These are phyloP conservation scores for Cladosporium austrohemisphaericum DNA, from an alignment of 2,329 filamentous ascomycete species.

Conservation along the genomic window DNA sequence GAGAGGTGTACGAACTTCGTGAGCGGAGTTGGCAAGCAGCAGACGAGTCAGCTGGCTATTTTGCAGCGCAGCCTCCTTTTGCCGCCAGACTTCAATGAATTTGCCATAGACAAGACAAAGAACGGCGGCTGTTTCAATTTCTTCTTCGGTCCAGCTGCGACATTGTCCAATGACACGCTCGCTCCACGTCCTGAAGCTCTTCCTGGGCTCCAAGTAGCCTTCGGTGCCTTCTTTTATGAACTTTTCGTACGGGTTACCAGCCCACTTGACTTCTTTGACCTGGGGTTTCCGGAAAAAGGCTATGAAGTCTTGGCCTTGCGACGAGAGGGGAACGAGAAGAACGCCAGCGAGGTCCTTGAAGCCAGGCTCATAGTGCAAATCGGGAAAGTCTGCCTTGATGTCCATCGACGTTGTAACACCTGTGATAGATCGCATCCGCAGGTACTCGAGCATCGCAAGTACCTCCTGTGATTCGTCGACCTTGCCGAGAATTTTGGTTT, in stretches of 20 bases:
- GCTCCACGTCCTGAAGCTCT: constrained; percentile 75
- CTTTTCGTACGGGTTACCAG: constrained; percentile 82
- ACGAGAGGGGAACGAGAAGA: constrained; percentile 75
- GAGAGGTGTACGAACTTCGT: constrained; percentile 84
- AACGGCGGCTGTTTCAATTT: constrained; percentile 83
- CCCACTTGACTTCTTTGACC: constrained; percentile 75
- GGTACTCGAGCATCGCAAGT: constrained; percentile 77
- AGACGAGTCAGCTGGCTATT: constrained; percentile 76
- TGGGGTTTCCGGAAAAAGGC: constrained; percentile 83
- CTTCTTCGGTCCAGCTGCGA: constrained; percentile 83
- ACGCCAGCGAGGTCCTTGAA: constrained; percentile 75
- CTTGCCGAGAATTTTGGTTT: constrained; percentile 79
- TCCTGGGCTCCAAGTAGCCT: constrained; percentile 71
- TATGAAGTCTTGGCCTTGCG: constrained; percentile 77
- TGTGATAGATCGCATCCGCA: constrained; percentile 69
- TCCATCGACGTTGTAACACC: constrained; percentile 77
- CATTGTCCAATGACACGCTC: constrained; percentile 79
- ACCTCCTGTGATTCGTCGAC: constrained; percentile 76
- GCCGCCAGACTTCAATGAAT: constrained; percentile 90
- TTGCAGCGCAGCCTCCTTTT: constrained; percentile 80
- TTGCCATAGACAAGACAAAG: constrained; percentile 82
- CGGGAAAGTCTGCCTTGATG: constrained; percentile 71
- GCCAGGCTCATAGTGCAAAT: constrained; percentile 73
- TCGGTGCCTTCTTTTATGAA: constrained; percentile 67
- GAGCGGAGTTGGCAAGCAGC: constrained; percentile 80